phyloP scores from a whole-genome alignment of 352 stramenopile species.

The Phytophthora parvispora region DNA sequence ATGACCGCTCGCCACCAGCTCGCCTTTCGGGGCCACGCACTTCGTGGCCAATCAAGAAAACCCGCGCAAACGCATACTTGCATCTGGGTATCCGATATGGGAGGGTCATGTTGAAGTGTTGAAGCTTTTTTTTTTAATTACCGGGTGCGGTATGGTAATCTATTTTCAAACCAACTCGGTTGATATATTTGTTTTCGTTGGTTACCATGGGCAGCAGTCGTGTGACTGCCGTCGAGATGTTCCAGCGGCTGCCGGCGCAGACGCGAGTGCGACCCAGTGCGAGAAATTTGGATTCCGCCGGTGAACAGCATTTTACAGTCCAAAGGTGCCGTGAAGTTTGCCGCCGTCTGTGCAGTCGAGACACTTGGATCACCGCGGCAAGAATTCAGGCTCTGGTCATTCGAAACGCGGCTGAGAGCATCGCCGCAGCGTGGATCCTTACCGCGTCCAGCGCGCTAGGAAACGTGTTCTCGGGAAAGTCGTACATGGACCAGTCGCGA shows the following conservation, averaged over 20 bases:
- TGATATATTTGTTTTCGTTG: too few species aligned
- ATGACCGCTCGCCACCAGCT: too few species aligned
- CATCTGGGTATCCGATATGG: neutral
- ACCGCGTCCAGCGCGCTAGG: neutral
- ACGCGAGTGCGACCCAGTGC: too few species aligned
- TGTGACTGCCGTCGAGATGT: too few species aligned
- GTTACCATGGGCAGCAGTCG: too few species aligned
- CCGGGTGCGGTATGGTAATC: too few species aligned
- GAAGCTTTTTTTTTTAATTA: too few species aligned
- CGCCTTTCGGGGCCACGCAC: neutral
- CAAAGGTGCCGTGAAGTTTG: neutral
- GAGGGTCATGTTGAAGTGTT: neutral
- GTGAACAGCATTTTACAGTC: neutral
- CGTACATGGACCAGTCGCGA: neutral
- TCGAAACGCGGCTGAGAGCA: neutral
- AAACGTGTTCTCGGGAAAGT: neutral
- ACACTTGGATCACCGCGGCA: neutral
- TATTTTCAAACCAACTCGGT: too few species aligned
- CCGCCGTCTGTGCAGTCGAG: neutral
- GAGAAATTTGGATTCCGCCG: too few species aligned
- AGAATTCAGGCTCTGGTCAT: neutral
- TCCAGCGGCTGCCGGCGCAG: too few species aligned
- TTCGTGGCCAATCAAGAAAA: neutral
- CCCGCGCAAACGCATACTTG: neutral
- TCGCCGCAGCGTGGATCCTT: neutral